Evolutionary conservation across 2,329 filamentous ascomycete species (phyloP).

Genomic region (Periglandula ipomoeae): DNA sequence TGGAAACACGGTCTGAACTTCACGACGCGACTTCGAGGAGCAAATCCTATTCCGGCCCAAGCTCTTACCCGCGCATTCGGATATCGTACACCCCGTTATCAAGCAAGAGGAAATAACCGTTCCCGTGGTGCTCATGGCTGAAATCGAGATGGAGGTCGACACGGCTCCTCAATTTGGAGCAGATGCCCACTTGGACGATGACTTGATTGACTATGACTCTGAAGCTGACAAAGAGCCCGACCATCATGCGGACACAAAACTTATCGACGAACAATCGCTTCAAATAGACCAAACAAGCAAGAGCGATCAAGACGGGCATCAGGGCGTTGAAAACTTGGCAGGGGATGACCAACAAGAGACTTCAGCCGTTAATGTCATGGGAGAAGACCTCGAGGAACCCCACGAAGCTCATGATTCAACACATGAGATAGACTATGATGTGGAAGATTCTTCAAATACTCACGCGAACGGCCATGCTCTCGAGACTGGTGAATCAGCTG

Average conservation of each 20-base stretch:
- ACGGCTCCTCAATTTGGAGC: constrained; percentile 16
- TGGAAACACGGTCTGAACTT: background rate
- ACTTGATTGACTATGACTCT: constrained; percentile 30
- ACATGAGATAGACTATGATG: constrained; percentile 30
- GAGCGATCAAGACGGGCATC: constrained; percentile 8
- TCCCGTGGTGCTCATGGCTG: constrained; percentile 14
- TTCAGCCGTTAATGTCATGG: background rate
- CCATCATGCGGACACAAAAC: background rate
- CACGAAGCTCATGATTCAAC: constrained; percentile 7
- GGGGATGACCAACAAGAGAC: constrained; percentile 2
- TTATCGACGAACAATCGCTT: background rate
- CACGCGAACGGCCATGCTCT: background rate
- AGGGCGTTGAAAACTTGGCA: constrained; percentile 8
- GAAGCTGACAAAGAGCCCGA: constrained; percentile 12
- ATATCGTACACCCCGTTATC: background rate
- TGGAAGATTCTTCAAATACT: constrained; percentile 12
- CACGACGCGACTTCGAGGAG: background rate
- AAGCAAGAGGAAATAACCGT: background rate
- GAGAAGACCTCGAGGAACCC: constrained; percentile 7
- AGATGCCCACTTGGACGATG: constrained; percentile 20
- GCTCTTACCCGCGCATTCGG: background rate
- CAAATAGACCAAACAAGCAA: background rate
- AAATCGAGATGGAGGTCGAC: constrained; percentile 24
- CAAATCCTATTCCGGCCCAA: too few relatives aligned
- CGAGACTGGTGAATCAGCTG: background rate